Base-by-base conservation (phyloP, 495 filamentous ascomycete genomes). In the Podospora comata region DNA sequence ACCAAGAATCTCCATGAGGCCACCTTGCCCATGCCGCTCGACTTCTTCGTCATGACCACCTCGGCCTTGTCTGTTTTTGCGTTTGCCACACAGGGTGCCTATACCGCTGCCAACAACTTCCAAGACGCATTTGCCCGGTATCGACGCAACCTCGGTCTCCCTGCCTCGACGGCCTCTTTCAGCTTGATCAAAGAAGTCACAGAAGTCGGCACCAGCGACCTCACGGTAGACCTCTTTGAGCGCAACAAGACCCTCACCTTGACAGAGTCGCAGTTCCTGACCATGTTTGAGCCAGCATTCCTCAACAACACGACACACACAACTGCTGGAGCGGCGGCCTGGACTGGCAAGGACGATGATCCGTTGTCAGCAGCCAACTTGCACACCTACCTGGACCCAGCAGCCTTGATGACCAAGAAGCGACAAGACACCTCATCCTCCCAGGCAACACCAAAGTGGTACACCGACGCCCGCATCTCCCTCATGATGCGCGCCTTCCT, bases 11-110 rank as follows among this genome's bases (percentile, higher is more conserved):
- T 87, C 11, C 84, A 87, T 65, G 59, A 82, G n/a, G 34, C 60
- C 4, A 76, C 86, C 18, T 28, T 20, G 39, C 65, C 71, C 23
- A 64, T 58, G 53, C 59, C 57, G 0, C 77, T 88, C 1, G 85
- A 87, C 67, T 89, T 89, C 75, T 88, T 89, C 73, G 70, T 87
- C 48, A 76, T 79, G 30, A 76, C 86, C 4, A 84, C 81, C 30
- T 88, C 86, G 5, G 72, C 84, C 3, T 72, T 81, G 4, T 83
- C 79, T 19, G 70, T 82, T 0, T 70, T 86, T 23, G 86, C 86
- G 1, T 80, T 72, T 61, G 66, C 73, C 20, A 78, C 79, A 0
- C 86, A 89, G 72, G 74, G 80, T 27, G 82, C 83, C 34, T 88
- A 88, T 69, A 77, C 82, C 5, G 84, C 85, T 3, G 83, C 81